Conservation (phyloP, 2,329 filamentous ascomycete species). For the Trichocomaceae sp. region DNA sequence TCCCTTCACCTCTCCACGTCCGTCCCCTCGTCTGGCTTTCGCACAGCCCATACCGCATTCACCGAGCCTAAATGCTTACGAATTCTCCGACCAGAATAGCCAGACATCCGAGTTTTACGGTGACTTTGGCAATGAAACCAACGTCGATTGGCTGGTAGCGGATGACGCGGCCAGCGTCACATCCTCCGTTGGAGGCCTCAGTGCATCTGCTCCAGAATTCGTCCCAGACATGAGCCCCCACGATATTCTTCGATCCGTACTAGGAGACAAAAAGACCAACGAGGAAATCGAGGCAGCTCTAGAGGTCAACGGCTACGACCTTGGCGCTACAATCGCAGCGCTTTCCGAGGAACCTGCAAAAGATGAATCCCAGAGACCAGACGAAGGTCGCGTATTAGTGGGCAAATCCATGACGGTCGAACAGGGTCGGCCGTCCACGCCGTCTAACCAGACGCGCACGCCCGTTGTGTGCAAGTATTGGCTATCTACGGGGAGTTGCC, state of each 20-base stretch:
- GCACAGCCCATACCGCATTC: slow-evolving; percentile 93
- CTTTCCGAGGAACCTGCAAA: slow-evolving; percentile 69
- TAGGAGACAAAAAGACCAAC: slow-evolving; percentile 81
- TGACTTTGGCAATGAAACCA: slow-evolving; percentile 77
- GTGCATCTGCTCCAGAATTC: slow-evolving; percentile 71
- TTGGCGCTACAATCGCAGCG: slow-evolving; percentile 82
- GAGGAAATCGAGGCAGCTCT: slow-evolving; percentile 93
- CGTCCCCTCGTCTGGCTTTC: slow-evolving; percentile 83
- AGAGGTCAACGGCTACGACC: slow-evolving; percentile 81
- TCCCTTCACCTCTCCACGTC: slow-evolving; percentile 87
- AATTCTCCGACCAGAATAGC: slow-evolving; percentile 72
- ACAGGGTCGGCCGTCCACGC: slow-evolving; percentile 65
- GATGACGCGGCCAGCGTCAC: slow-evolving; percentile 78
- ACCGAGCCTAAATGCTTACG: slow-evolving; percentile 88
- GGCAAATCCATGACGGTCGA: slow-evolving; percentile 83
- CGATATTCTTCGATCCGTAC: slow-evolving; percentile 91
- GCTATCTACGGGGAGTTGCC: slow-evolving; percentile 88
- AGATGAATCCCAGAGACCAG: slow-evolving; percentile 46
- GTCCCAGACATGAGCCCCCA: slow-evolving; percentile 91
- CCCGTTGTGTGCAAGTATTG: slow-evolving; percentile 96
- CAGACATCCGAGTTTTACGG: slow-evolving; percentile 80
- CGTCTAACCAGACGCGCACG: slow-evolving; percentile 64
- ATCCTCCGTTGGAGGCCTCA: slow-evolving; percentile 69
- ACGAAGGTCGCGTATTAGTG: slow-evolving; percentile 64
- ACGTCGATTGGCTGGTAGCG: slow-evolving; percentile 90